Conservation (phyloP, 768 basidiomycete genomes). For the Lyophyllum shimeji region DNA sequence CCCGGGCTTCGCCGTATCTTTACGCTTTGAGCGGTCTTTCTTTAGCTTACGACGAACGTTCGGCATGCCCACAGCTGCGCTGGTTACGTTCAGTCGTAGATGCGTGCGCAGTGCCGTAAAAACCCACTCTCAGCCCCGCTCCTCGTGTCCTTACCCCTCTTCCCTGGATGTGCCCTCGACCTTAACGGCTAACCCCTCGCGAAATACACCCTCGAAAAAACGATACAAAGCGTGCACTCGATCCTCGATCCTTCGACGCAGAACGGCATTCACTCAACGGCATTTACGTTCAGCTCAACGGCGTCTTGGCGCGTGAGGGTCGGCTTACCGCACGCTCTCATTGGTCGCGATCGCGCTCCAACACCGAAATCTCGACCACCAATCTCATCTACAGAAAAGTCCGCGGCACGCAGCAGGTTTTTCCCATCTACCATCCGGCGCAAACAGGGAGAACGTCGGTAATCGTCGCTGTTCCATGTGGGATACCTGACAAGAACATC, state of each 20-base stretch:
- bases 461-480: slow-evolving; percentile 1
- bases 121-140: background rate
- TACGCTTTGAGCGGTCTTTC: background rate
- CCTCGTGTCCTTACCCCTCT: slow-evolving; percentile 6
- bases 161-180: background rate
- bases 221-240: no score
- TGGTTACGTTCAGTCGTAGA: background rate
- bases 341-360: background rate
- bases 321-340: background rate
- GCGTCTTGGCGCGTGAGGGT: background rate
- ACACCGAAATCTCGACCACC: background rate
- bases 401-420: slow-evolving; percentile 1
- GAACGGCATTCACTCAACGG: background rate
- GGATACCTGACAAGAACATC: background rate
- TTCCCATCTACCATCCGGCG: slow-evolving; percentile 4
- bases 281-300: background rate
- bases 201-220: background rate
- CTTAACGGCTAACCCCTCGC: background rate
- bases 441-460: background rate
- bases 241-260: background rate
- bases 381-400: background rate
- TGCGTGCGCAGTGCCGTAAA: slow-evolving; percentile 1
- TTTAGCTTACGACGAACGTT: background rate
- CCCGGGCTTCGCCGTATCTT: slow-evolving; percentile 7
- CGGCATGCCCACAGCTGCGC: background rate